These are phyloP conservation scores for Trichoderma erinaceum DNA, from an alignment of 495 filamentous ascomycete genomes.

Conservation along the genomic window DNA sequence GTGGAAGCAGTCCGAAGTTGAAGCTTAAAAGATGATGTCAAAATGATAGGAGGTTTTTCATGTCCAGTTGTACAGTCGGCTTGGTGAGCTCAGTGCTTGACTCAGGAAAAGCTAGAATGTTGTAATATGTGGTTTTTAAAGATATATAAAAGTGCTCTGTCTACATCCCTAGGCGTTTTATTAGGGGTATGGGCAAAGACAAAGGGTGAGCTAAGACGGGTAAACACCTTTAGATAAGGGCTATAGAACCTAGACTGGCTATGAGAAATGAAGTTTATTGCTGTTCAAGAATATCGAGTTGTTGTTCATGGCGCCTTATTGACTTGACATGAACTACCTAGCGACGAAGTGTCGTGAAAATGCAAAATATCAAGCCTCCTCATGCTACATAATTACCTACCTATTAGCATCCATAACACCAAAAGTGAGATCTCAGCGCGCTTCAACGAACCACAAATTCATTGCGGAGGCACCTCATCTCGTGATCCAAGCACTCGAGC, in stretches of 20 bases:
- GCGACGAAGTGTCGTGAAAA: too few species aligned
- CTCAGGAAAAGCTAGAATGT: not conserved
- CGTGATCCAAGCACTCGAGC: not conserved
- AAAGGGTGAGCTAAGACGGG: not conserved
- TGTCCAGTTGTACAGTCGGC: not conserved
- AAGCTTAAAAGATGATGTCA: not conserved
- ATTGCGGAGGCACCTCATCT: too few species aligned
- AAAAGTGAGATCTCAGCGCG: too few species aligned
- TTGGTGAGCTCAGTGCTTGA: not conserved
- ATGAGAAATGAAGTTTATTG: not conserved
- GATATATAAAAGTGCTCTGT: not conserved
- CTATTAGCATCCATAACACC: too few species aligned
- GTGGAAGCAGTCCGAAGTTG: slow-evolving; percentile 52
- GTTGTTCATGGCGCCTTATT: too few species aligned
- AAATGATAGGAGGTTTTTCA: not conserved
- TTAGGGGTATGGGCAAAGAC: not conserved
- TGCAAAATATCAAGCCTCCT: too few species aligned
- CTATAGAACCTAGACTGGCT: not conserved
- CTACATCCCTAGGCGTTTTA: not conserved
- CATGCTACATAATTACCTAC: too few species aligned
- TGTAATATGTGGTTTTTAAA: not conserved
- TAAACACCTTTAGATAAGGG: not conserved
- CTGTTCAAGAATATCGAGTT: too few species aligned
- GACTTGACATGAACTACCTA: too few species aligned
- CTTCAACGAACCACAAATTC: too few species aligned